A percentile compares a stretch with the other conserved stretches of the same genome.
These are phyloP conservation scores for Exophiala alcalophila DNA, from an alignment of 2,329 filamentous ascomycete species.

Conservation along the genomic window DNA sequence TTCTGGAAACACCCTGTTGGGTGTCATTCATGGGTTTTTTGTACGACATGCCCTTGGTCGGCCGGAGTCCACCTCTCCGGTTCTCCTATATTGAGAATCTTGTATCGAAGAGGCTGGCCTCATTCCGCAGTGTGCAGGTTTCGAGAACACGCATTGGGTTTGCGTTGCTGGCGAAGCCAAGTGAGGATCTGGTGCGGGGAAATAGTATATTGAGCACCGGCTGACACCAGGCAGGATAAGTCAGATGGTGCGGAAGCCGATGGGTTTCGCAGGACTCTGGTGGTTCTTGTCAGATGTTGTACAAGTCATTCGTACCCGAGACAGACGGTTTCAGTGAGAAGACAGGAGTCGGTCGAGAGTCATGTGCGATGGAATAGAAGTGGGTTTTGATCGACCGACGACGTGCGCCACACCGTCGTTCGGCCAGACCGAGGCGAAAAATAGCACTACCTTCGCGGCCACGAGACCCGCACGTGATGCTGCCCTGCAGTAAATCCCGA, in stretches of 20 bases:
- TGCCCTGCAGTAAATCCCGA: not conserved
- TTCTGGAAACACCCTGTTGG: conserved; percentile 21
- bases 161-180: not conserved
- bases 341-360: too few relatives aligned
- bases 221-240: not conserved
- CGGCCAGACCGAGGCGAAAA: conserved; percentile 20
- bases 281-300: conserved; percentile 14
- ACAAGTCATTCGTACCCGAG: conserved; percentile 19
- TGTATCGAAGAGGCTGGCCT: conserved; percentile 4
- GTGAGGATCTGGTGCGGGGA: not conserved
- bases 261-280: not conserved
- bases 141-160: conserved; percentile 5
- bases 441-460: conserved; percentile 19
- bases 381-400: conserved; percentile 7
- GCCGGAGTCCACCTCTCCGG: conserved; percentile 8
- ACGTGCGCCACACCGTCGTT: conserved; percentile 21
- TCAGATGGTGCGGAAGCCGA: not conserved
- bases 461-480: conserved; percentile 17
- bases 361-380: conserved; percentile 1
- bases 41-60: conserved; percentile 21
- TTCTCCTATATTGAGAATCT: conserved; percentile 11
- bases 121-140: conserved; percentile 13
- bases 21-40: conserved; percentile 22
- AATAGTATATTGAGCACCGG: not conserved
- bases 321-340: too few relatives aligned